Conservation (phyloP, 2,329 filamentous ascomycete species). For the Aspergillus thermomutatus region DNA sequence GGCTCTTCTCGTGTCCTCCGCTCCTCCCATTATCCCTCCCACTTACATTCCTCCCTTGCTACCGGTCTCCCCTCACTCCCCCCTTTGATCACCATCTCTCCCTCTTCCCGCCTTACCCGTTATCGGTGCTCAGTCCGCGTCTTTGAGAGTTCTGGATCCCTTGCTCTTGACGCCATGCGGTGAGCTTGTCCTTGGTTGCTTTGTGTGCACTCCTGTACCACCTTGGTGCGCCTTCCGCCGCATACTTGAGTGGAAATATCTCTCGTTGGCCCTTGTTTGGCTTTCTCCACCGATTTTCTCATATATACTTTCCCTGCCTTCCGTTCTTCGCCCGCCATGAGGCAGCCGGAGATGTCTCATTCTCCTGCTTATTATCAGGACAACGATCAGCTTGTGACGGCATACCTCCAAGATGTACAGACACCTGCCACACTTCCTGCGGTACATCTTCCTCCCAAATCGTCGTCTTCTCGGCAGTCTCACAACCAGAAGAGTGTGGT, state of each 20-base stretch:
- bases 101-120: slow-evolving; percentile 6
- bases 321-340: slow-evolving; percentile 23
- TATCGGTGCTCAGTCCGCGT: neutral
- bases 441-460: slow-evolving; percentile 11
- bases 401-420: slow-evolving; percentile 17
- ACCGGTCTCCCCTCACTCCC: neutral
- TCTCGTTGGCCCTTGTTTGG: slow-evolving; percentile 16
- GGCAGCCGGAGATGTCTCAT: slow-evolving; percentile 35
- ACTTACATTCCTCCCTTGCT: neutral
- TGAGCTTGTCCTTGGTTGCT: slow-evolving; percentile 18
- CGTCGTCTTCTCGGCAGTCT: slow-evolving; percentile 8
- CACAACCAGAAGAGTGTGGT: slow-evolving; percentile 3
- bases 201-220: slow-evolving; percentile 21
- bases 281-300: slow-evolving; percentile 13
- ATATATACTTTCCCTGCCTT: slow-evolving; percentile 4
- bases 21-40: slow-evolving; percentile 2
- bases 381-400: slow-evolving; percentile 21
- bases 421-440: slow-evolving; percentile 18
- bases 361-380: slow-evolving; percentile 33
- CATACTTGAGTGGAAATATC: slow-evolving; percentile 15
- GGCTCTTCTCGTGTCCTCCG: slow-evolving; percentile 10
- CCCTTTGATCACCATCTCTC: slow-evolving; percentile 2
- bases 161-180: slow-evolving; percentile 22
- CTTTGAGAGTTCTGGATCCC: slow-evolving; percentile 9
- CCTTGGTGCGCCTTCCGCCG: slow-evolving; percentile 16